Conservation (phyloP, 2,329 filamentous ascomycete species). For the Aulographum hederae region DNA sequence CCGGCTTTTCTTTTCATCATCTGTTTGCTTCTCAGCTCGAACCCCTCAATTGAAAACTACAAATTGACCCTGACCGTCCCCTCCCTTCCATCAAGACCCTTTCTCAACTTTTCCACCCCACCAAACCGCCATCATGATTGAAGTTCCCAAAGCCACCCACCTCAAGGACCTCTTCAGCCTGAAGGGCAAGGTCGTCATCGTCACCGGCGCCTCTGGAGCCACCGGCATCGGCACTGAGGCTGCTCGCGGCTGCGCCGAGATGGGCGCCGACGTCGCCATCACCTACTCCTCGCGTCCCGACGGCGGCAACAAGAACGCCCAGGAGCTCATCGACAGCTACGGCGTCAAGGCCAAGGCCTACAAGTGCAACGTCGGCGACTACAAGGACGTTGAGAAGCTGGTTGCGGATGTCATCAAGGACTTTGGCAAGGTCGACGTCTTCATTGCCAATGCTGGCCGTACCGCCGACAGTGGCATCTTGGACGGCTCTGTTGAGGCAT, state of each 20-base stretch:
- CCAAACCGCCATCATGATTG: slow-evolving; percentile 37
- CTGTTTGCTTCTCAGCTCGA: no score
- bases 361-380: slow-evolving; percentile 43
- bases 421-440: slow-evolving; percentile 36
- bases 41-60: no score
- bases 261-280: slow-evolving; percentile 44
- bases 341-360: slow-evolving; percentile 50
- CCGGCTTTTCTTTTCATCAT: no score
- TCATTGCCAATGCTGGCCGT: slow-evolving; percentile 46
- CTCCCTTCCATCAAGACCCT: no score
- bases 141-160: slow-evolving; percentile 36
- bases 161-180: slow-evolving; percentile 37
- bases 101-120: no score
- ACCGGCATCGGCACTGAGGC: slow-evolving; percentile 51
- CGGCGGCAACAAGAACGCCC: slow-evolving; percentile 47
- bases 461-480: slow-evolving; percentile 47
- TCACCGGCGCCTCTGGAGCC: slow-evolving; percentile 38
- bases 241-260: slow-evolving; percentile 45
- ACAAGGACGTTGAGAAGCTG: slow-evolving; percentile 35
- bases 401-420: slow-evolving; percentile 44
- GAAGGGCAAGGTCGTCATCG: slow-evolving; percentile 34
- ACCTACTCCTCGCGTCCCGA: slow-evolving; percentile 46
- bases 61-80: no score
- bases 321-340: slow-evolving; percentile 39
- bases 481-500: slow-evolving; percentile 52